Conservation (phyloP, 306 rosid species). For the Quercus gilva region DNA sequence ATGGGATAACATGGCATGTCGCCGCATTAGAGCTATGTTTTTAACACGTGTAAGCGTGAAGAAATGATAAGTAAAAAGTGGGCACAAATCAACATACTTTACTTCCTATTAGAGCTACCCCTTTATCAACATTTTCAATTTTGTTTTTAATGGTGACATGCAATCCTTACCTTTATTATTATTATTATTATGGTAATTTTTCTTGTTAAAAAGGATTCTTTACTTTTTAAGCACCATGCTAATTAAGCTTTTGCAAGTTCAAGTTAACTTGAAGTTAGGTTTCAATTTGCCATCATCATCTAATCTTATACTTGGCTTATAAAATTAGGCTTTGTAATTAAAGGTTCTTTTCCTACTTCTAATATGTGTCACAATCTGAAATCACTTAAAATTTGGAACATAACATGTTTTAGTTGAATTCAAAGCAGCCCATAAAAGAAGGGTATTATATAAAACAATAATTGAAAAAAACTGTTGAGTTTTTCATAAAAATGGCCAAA, state of each 20-base stretch:
- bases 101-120: slow-evolving; percentile 5
- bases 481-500: too few relatives aligned
- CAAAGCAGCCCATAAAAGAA: not conserved
- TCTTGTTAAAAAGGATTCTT: not conserved
- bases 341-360: too few relatives aligned
- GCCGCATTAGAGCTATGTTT: not conserved
- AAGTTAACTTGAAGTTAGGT: slow-evolving; percentile 17
- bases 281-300: slow-evolving; percentile 23
- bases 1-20: slow-evolving; percentile 20
- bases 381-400: not conserved
- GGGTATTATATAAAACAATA: too few relatives aligned
- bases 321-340: too few relatives aligned
- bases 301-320: not conserved
- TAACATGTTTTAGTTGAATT: not conserved
- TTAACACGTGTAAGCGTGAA: slow-evolving; percentile 27
- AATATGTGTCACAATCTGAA: not conserved
- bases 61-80: slow-evolving; percentile 10
- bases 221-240: slow-evolving; percentile 15
- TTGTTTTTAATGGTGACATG: not conserved
- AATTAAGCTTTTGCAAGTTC: slow-evolving; percentile 9
- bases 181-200: too few relatives aligned
- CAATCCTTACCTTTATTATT: too few relatives aligned
- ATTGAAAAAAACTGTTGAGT: too few relatives aligned
- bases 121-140: slow-evolving; percentile 7
- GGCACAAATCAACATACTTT: not conserved